Percentiles rank a stretch among this genome's conserved stretches.
Evolutionary conservation across 257 asterid genomes (phyloP).

Genomic region (Solanum phureja): DNA sequence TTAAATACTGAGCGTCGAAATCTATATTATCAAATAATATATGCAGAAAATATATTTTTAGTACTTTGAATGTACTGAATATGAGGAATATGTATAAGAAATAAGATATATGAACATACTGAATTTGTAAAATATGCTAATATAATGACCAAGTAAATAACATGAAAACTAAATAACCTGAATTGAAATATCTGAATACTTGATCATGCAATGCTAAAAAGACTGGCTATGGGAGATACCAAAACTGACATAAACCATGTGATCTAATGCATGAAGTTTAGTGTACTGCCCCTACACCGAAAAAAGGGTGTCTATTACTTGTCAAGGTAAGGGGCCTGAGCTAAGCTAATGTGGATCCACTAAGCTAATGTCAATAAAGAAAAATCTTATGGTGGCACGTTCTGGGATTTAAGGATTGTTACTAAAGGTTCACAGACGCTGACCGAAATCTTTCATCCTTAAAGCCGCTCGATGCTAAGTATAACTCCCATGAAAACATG

Average conservation of each 20-base stretch:
- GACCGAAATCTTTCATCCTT: neutral
- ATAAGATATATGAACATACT: neutral
- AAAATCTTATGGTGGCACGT: neutral
- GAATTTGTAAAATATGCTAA: neutral
- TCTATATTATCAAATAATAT: neutral
- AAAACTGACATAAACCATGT: neutral
- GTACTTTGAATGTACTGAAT: neutral
- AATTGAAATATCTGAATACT: neutral
- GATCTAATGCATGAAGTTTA: neutral
- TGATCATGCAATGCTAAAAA: neutral
- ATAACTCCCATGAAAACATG: neutral
- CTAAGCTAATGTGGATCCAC: neutral
- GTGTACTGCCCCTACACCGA: neutral
- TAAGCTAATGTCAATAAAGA: neutral
- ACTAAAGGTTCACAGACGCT: neutral
- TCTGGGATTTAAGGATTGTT: neutral
- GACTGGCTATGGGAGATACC: neutral
- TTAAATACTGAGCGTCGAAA: too few relatives aligned
- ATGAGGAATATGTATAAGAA: neutral
- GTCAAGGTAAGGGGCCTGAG: neutral
- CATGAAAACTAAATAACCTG: too few relatives aligned
- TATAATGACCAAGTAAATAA: neutral
- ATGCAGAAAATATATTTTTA: too few relatives aligned
- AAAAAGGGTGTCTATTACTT: neutral
- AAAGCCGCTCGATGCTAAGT: neutral